A percentile compares a stretch with the other conserved stretches of the same genome.
phyloP scores from a whole-genome alignment of 345 rosid genomes.

The Punica granatum region DNA sequence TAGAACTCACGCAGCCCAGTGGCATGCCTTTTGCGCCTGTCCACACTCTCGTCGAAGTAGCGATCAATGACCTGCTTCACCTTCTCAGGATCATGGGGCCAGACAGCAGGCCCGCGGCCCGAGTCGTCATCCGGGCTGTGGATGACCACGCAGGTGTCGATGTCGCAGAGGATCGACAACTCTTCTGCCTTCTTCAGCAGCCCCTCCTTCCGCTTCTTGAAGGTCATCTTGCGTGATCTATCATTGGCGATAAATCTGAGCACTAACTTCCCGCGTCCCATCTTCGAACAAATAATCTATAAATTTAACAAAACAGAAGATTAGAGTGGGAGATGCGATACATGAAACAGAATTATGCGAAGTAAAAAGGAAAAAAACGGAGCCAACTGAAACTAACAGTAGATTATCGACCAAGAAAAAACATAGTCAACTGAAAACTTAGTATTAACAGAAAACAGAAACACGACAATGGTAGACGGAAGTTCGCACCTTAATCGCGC shows the following conservation, averaged over 20 bases:
- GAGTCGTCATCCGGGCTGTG: neutral
- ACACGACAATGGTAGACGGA: neutral
- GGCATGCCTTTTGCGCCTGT: too few relatives aligned
- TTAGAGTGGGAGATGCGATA: too few relatives aligned
- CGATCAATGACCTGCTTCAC: neutral
- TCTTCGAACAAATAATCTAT: neutral
- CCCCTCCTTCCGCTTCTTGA: conserved; percentile 2
- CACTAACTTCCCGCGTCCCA: neutral
- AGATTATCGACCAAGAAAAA: too few relatives aligned
- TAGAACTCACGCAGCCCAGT: too few relatives aligned
- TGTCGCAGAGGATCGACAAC: conserved; percentile 1
- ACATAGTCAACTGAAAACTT: too few relatives aligned
- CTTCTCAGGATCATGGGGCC: neutral
- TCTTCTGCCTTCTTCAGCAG: conserved; percentile 4
- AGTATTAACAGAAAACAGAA: neutral
- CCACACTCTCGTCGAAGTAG: neutral
- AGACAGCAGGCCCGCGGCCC: neutral
- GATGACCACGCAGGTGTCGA: neutral
- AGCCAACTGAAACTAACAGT: too few relatives aligned
- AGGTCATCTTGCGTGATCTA: neutral
- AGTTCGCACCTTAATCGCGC: neutral
- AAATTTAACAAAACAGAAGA: too few relatives aligned
- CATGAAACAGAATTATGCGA: too few relatives aligned
- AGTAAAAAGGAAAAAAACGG: too few relatives aligned
- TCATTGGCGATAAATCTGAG: neutral